Evolutionary conservation across 176 grass and related monocot species (phyloP).

Genomic region (Zea mays): Zm-B73-REFERENCE-NAM-5.0 NC_050100.1:12392001-12392500

Average conservation of each 20-base stretch:
- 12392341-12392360: slow-evolving; percentile 52
- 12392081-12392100: slow-evolving; percentile 12
- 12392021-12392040: neutral
- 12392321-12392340: slow-evolving; percentile 22
- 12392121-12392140: slow-evolving; percentile 30
- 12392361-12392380: slow-evolving; percentile 34
- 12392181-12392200: neutral
- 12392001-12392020: too few species aligned
- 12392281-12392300: neutral
- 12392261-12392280: neutral
- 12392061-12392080: slow-evolving; percentile 22
- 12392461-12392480: slow-evolving; percentile 2
- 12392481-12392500: neutral
- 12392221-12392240: neutral
- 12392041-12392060: slow-evolving; percentile 17
- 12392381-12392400: slow-evolving; percentile 57
- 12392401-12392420: slow-evolving; percentile 53
- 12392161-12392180: neutral
- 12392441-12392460: slow-evolving; percentile 35
- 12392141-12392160: slow-evolving; percentile 8
- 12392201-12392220: neutral
- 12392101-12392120: neutral
- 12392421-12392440: slow-evolving; percentile 57
- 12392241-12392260: neutral
- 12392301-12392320: neutral